Percentiles rank a stretch among this genome's conserved stretches.
Conservation (phyloP, 164 flowering plant genomes). For the Tetrastigma voinierianum region DNA sequence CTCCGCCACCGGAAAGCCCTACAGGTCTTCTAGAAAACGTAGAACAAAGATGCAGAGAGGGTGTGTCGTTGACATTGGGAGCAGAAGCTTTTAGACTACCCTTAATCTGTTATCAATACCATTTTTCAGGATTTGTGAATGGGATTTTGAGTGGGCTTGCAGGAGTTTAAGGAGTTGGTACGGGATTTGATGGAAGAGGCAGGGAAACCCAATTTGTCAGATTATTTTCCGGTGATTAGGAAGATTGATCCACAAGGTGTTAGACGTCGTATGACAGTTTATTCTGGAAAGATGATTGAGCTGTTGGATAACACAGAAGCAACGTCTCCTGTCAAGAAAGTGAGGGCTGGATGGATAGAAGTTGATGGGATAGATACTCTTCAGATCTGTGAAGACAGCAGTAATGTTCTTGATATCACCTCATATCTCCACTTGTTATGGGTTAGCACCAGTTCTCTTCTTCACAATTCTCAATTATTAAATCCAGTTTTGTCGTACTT, state of each 20-base stretch:
- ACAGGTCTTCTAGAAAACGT: slow-evolving; percentile 25
- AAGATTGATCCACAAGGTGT: slow-evolving; percentile 29
- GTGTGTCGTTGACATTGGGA: slow-evolving; percentile 29
- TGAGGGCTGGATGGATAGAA: not conserved
- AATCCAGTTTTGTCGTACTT: too few relatives aligned
- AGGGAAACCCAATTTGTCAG: slow-evolving; percentile 35
- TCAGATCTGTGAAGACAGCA: slow-evolving; percentile 17
- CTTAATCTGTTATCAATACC: too few relatives aligned
- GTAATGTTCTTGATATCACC: slow-evolving; percentile 8
- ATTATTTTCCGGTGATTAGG: slow-evolving; percentile 32
- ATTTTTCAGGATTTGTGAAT: too few relatives aligned
- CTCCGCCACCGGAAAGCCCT: slow-evolving; percentile 24
- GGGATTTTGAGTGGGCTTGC: too few relatives aligned
- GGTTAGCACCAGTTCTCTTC: slow-evolving; percentile 9
- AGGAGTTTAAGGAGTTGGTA: too few relatives aligned
- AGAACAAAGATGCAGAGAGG: not conserved
- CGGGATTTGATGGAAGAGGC: slow-evolving; percentile 23
- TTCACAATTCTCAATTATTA: too few relatives aligned
- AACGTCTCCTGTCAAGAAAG: slow-evolving; percentile 19
- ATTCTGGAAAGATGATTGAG: slow-evolving; percentile 16
- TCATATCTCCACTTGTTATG: slow-evolving; percentile 12
- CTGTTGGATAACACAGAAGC: slow-evolving; percentile 17
- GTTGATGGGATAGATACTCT: slow-evolving; percentile 32
- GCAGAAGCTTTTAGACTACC: slow-evolving; percentile 39
- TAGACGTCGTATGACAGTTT: slow-evolving; percentile 7